phyloP scores from a whole-genome alignment of 140 eudicot genomes.

The Ambrosia hybrid region DNA sequence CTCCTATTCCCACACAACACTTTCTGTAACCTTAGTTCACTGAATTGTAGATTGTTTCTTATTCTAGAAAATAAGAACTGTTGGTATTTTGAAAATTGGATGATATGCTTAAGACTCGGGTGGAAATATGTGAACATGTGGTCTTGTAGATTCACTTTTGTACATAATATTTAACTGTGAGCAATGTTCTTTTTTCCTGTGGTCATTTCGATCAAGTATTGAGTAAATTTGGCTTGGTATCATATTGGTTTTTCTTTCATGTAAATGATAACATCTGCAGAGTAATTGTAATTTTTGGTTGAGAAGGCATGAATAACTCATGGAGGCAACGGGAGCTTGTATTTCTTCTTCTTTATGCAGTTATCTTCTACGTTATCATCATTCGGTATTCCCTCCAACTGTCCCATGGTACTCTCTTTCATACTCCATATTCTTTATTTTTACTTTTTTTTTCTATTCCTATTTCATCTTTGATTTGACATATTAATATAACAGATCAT shows the following conservation, averaged over 20 bases:
- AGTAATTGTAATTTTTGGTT: not conserved
- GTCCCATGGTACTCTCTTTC: constrained; percentile 52
- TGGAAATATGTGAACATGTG: constrained; percentile 4
- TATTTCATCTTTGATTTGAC: constrained; percentile 20
- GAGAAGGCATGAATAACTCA: constrained; percentile 36
- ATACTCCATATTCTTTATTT: not conserved
- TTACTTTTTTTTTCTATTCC: not conserved
- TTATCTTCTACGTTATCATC: constrained; percentile 47
- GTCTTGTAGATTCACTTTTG: constrained; percentile 6
- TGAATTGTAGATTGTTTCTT: not conserved
- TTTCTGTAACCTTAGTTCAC: not conserved
- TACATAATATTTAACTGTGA: not conserved
- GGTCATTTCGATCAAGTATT: not conserved
- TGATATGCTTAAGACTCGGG: not conserved
- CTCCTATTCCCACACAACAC: not conserved
- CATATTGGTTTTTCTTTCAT: constrained; percentile 1
- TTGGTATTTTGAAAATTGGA: not conserved
- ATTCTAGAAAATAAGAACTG: not conserved
- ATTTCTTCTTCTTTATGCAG: constrained; percentile 58
- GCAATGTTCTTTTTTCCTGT: not conserved
- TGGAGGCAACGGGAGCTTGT: constrained; percentile 67
- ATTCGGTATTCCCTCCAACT: constrained; percentile 72
- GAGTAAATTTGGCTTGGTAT: not conserved
- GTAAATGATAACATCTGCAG: constrained; percentile 22
- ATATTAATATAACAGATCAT: constrained; percentile 55